phyloP scores from a whole-genome alignment of 805 yeast genomes.

The Yarrowia bubula region DNA sequence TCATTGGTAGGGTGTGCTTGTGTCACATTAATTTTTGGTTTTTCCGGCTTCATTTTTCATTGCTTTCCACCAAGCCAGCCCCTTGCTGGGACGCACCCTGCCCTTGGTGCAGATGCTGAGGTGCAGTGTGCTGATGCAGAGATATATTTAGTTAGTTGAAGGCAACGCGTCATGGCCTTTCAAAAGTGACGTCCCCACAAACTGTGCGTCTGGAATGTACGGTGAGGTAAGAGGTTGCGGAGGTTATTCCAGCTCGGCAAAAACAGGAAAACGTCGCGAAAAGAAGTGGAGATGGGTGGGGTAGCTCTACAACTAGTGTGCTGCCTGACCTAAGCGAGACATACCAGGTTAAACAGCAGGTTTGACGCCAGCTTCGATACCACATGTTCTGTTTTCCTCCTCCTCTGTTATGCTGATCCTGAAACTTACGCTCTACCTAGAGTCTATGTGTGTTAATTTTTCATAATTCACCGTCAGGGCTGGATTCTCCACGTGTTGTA shows the following conservation, averaged over 20 bases:
- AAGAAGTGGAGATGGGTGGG: not conserved
- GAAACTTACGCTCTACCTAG: conserved; percentile 4
- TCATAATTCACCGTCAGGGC: not conserved
- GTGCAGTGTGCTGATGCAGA: not conserved
- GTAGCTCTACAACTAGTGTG: too few relatives aligned
- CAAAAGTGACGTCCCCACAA: not conserved
- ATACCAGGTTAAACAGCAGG: too few relatives aligned
- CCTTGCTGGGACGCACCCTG: too few relatives aligned
- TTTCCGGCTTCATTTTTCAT: too few relatives aligned
- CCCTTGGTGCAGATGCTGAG: too few relatives aligned
- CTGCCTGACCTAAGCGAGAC: too few relatives aligned
- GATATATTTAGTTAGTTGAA: conserved; percentile 7
- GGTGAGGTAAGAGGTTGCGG: conserved; percentile 6
- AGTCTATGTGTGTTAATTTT: not conserved
- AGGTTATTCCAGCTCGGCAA: not conserved
- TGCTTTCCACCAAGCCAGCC: too few relatives aligned
- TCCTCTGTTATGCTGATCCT: not conserved
- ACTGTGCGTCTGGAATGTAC: conserved; percentile 4
- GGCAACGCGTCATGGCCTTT: not conserved
- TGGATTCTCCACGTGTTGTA: conserved; percentile 1
- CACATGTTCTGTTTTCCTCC: not conserved
- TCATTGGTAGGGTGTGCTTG: not conserved
- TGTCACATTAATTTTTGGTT: too few relatives aligned
- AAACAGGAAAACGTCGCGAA: not conserved
- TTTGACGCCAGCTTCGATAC: too few relatives aligned